These are phyloP conservation scores for Sparassis latifolia DNA, from an alignment of 1,284 basidiomycete species.

Conservation along the genomic window DNA sequence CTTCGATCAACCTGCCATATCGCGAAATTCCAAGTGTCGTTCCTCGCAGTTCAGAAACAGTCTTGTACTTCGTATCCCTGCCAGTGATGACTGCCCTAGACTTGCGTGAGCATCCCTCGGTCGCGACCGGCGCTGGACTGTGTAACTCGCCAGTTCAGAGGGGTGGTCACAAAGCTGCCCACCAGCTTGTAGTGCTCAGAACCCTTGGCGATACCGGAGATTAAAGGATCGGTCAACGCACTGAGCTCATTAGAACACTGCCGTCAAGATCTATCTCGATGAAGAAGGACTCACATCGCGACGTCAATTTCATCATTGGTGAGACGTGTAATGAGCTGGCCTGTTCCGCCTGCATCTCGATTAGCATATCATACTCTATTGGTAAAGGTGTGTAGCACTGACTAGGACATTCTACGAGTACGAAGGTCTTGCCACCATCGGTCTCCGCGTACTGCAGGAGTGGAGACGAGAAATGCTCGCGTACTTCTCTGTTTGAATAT, in stretches of 20 bases:
- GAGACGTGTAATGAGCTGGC: constrained; percentile 81
- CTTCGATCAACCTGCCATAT: constrained; percentile 60
- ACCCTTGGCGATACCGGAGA: constrained; percentile 89
- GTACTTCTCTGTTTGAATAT: constrained; percentile 33
- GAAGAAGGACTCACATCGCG: constrained; percentile 56
- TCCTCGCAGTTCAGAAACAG: constrained; percentile 72
- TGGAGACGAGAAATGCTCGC: constrained; percentile 90
- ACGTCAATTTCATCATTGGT: constrained; percentile 85
- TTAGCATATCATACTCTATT: neutral
- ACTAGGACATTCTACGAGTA: constrained; percentile 88
- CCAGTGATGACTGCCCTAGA: constrained; percentile 90
- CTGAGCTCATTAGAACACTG: constrained; percentile 30
- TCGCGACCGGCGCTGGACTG: neutral
- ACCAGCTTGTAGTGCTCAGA: constrained; percentile 85
- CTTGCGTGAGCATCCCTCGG: neutral
- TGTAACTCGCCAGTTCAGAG: constrained; percentile 71
- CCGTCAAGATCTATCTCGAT: neutral
- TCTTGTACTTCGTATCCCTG: constrained; percentile 64
- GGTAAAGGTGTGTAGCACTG: constrained; percentile 14
- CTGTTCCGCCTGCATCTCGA: constrained; percentile 67
- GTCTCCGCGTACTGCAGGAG: constrained; percentile 69
- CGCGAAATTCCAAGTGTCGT: constrained; percentile 89
- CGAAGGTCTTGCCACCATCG: constrained; percentile 69
- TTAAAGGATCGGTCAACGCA: constrained; percentile 90
- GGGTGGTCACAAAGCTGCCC: constrained; percentile 87